Conservation (phyloP, 306 rosid genomes). For the Lathyrus sativus region DNA sequence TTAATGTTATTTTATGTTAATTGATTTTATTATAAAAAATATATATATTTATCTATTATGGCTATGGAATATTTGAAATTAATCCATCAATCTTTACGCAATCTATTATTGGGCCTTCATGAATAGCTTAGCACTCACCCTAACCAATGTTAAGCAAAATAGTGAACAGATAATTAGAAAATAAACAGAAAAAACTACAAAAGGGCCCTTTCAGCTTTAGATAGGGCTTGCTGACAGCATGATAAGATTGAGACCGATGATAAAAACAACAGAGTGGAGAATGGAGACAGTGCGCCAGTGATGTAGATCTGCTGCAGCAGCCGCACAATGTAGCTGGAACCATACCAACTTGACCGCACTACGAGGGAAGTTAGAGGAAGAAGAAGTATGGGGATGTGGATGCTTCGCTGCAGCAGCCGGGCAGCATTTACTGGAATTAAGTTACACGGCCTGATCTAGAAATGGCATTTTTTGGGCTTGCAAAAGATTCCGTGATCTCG, state of each 20-base stretch:
- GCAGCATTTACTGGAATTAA: neutral
- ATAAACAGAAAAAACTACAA: constrained; percentile 9
- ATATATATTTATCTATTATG: too few relatives aligned
- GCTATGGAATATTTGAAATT: too few relatives aligned
- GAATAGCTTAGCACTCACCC: neutral
- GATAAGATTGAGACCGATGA: neutral
- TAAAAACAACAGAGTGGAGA: neutral
- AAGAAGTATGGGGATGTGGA: neutral
- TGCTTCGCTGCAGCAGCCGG: neutral
- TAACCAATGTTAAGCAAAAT: constrained; percentile 1
- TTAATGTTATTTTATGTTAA: too few relatives aligned
- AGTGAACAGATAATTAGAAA: neutral
- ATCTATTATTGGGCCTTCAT: neutral
- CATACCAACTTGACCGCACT: neutral
- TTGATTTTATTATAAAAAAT: too few relatives aligned
- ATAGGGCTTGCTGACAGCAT: constrained; percentile 1
- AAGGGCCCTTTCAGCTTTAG: neutral
- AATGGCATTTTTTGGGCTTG: neutral
- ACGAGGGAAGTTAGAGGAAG: neutral
- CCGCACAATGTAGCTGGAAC: neutral
- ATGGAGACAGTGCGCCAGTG: neutral
- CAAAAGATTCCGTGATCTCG: neutral
- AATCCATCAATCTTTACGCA: too few relatives aligned
- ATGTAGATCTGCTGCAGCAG: neutral
- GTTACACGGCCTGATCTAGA: neutral